Percentiles rank a stretch among this genome's conserved stretches.
These are phyloP conservation scores for Cryptomeria japonica DNA, from an alignment of 75 land plant species.

Conservation along the genomic window DNA sequence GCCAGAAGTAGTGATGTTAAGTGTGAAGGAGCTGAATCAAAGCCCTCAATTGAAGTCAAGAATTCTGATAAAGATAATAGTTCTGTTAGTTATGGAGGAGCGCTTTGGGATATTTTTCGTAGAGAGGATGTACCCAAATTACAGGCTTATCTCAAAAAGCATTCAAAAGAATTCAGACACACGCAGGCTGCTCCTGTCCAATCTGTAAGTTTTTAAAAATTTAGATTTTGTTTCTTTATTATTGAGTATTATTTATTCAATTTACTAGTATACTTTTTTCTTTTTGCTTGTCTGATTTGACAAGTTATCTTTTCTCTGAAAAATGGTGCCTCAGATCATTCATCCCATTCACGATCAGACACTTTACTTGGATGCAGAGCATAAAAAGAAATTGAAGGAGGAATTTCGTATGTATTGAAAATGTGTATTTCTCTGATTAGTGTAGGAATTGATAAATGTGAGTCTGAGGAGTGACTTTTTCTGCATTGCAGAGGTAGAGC, in stretches of 20 bases:
- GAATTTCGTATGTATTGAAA: slow-evolving; percentile 49
- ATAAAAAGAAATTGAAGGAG: slow-evolving; percentile 66
- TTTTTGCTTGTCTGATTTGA: neutral
- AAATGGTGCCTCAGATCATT: slow-evolving; percentile 32
- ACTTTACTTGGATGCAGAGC: slow-evolving; percentile 49
- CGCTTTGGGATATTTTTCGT: slow-evolving; percentile 85
- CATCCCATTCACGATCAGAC: slow-evolving; percentile 82
- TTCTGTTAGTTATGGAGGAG: slow-evolving; percentile 55
- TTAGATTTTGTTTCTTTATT: neutral
- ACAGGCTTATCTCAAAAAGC: slow-evolving; percentile 47
- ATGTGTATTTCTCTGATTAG: neutral
- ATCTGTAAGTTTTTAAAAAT: slow-evolving; percentile 34
- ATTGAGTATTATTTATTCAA: neutral
- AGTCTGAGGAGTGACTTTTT: neutral
- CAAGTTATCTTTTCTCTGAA: neutral
- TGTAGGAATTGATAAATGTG: neutral
- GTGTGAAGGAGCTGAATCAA: neutral
- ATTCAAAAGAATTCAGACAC: slow-evolving; percentile 66
- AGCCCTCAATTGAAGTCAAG: neutral
- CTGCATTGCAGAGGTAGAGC: slow-evolving; percentile 45
- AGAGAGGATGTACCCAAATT: slow-evolving; percentile 85
- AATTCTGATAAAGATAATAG: neutral
- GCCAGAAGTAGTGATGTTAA: neutral
- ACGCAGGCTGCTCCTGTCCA: slow-evolving; percentile 37
- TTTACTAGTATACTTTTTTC: neutral